Evolutionary conservation across 2,329 filamentous ascomycete genomes (phyloP).

Genomic region (Chaetothyriales sp.): DNA sequence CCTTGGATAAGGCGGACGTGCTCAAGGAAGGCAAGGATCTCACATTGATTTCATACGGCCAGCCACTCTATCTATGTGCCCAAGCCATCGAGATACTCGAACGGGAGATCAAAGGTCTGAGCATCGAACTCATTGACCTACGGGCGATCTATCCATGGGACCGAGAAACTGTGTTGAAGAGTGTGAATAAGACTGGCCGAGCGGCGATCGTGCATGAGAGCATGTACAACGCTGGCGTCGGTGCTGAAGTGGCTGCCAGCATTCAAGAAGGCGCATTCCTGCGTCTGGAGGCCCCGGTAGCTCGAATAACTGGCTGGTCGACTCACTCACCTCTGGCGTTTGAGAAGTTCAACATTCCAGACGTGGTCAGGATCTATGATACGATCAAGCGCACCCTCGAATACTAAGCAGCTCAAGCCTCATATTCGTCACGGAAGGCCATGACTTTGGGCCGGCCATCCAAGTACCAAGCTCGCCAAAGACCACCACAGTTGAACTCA

Average conservation of each 20-base stretch:
- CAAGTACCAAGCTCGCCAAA: constrained; percentile 63
- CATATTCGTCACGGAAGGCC: constrained; percentile 30
- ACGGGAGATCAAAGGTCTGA: constrained; percentile 54
- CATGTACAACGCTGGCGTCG: constrained; percentile 78
- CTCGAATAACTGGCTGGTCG: constrained; percentile 76
- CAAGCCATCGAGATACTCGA: constrained; percentile 61
- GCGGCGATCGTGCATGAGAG: constrained; percentile 84
- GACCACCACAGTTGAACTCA: constrained; percentile 74
- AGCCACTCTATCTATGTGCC: constrained; percentile 72
- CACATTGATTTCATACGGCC: constrained; percentile 77
- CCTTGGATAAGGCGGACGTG: constrained; percentile 71
- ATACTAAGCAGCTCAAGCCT: constrained; percentile 34
- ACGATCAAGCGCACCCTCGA: constrained; percentile 51
- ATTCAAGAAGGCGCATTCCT: constrained; percentile 81
- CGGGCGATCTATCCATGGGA: constrained; percentile 89
- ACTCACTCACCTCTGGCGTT: constrained; percentile 66
- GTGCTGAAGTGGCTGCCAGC: constrained; percentile 74
- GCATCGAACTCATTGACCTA: constrained; percentile 72
- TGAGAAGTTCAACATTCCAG: constrained; percentile 69
- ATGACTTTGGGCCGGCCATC: constrained; percentile 23
- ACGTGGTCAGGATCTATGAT: constrained; percentile 64
- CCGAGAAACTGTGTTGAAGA: constrained; percentile 60
- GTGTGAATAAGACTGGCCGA: constrained; percentile 72
- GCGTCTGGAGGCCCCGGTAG: constrained; percentile 68
- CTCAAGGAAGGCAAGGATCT: constrained; percentile 65